Evolutionary conservation across 2,329 filamentous ascomycete genomes (phyloP), one percentile per base, ranked within the genome.

Genomic region (Septoria linicola): DNA sequence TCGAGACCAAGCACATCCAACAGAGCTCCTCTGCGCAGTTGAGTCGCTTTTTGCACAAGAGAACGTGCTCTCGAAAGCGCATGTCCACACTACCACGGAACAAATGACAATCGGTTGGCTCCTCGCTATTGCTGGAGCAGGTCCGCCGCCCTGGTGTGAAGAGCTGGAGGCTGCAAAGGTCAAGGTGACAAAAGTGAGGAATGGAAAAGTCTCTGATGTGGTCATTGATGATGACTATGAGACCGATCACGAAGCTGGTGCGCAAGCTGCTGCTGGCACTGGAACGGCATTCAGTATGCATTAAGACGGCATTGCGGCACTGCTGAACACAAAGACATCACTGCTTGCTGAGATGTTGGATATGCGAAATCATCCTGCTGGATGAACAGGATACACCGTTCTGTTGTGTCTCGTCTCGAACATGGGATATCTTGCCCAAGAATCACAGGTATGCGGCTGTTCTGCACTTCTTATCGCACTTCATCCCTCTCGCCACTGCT

Each of bases 161-260:
- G 40, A 42, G 8, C 40, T 42, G 10, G 40, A 42, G 21, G 27
- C 21, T 11, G 31, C 16, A 8, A 30, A 42, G 10, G n/a, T 42
- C 40, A 31, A 42, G 25, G 25, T 42, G 8, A 42, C 40, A 13
- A 42, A 42, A 25, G 16, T 42, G 14, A 25, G 40, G 6, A n/a
- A 42, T 5, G 40, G 40, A 5, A 23, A 17, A 11, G 23, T 30
- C 8, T 11, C 25, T 13, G 25, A 19, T 13, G 4, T 17, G 8
- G 8, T 19, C 8, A 8, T 6, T 11, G 40, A 19, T 4, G 8
- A 19, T 30, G 40, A 23, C 14, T 19, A 31, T 19, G 40, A 30
- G 16, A 42, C 25, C 2, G 40, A 42, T 20, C 16, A n/a, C 2
- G 40, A 31, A 19, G n/a, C n/a, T 25, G 40, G 40, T 7, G 40